Evolutionary conservation across 176 grass and related monocot species (phyloP).

Genomic region (Hordeum marinum): DNA sequence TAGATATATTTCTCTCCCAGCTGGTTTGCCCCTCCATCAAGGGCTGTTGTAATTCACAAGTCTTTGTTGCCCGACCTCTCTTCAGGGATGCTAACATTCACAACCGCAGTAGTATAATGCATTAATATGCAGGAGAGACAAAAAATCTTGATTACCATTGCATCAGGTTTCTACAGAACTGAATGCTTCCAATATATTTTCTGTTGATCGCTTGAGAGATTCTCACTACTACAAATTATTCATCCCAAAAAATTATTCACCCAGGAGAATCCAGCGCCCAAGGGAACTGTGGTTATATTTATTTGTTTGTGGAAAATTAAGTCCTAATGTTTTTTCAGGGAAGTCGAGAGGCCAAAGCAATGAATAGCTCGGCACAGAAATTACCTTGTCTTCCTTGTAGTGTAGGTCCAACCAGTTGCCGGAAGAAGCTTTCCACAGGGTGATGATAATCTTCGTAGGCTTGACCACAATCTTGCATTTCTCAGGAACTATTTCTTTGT

Average conservation of each 20-base stretch:
- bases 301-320: not conserved
- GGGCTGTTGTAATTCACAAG: not conserved
- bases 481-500: conserved; percentile 84
- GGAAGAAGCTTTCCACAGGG: conserved; percentile 68
- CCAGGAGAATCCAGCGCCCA: not conserved
- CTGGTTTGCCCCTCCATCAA: not conserved
- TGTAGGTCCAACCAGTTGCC: conserved; percentile 81
- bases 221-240: not conserved
- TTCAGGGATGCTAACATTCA: not conserved
- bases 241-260: not conserved
- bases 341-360: not conserved
- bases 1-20: not conserved
- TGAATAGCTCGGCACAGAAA: not conserved
- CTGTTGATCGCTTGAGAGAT: not conserved
- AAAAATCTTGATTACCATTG: not conserved
- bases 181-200: not conserved
- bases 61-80: not conserved
- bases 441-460: conserved; percentile 66
- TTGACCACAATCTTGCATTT: conserved; percentile 85
- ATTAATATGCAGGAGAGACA: not conserved
- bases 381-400: conserved; percentile 91
- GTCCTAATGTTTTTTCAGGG: not conserved
- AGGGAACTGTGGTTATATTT: not conserved
- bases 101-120: not conserved
- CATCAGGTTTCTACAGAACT: not conserved